A percentile compares a stretch with the other conserved stretches of the same genome.
These are phyloP conservation scores for Nemania sp. DNA, from an alignment of 2,329 filamentous ascomycete genomes.

Conservation along the genomic window DNA sequence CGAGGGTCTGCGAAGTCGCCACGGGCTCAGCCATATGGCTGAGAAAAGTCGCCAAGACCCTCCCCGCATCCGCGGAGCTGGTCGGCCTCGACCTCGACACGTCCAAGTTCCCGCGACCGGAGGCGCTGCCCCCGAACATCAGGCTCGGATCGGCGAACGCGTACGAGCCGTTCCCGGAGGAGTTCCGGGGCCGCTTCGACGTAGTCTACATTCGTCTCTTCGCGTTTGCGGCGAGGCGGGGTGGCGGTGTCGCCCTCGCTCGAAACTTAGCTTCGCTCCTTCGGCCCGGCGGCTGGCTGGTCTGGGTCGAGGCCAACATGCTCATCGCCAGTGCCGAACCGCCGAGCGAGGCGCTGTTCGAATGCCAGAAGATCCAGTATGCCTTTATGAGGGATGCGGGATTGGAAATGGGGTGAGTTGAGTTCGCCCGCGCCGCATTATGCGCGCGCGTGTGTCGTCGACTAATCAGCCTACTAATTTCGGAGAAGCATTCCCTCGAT, in stretches of 20 bases:
- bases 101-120: conserved; percentile 23
- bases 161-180: conserved; percentile 22
- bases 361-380: conserved; percentile 14
- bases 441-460: too few relatives aligned
- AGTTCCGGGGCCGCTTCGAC: conserved; percentile 16
- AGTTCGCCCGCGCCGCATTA: too few relatives aligned
- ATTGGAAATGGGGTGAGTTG: conserved; percentile 14
- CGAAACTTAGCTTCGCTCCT: conserved; percentile 20
- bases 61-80: conserved; percentile 22
- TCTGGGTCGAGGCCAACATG: conserved; percentile 11
- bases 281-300: conserved; percentile 25
- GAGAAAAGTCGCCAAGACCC: conserved; percentile 14
- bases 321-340: background rate
- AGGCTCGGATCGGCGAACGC: conserved; percentile 16
- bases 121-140: conserved; percentile 16
- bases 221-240: conserved; percentile 10
- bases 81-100: conserved; percentile 26
- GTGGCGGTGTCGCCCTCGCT: background rate
- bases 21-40: conserved; percentile 28
- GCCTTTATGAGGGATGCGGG: background rate
- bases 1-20: conserved; percentile 20
- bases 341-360: conserved; percentile 11
- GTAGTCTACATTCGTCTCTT: conserved; percentile 22
- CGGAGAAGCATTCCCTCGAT: conserved; percentile 1
- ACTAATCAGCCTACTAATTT: background rate